Conservation (phyloP, 2,329 filamentous ascomycete species). For the Hypoxylon sp. region DNA sequence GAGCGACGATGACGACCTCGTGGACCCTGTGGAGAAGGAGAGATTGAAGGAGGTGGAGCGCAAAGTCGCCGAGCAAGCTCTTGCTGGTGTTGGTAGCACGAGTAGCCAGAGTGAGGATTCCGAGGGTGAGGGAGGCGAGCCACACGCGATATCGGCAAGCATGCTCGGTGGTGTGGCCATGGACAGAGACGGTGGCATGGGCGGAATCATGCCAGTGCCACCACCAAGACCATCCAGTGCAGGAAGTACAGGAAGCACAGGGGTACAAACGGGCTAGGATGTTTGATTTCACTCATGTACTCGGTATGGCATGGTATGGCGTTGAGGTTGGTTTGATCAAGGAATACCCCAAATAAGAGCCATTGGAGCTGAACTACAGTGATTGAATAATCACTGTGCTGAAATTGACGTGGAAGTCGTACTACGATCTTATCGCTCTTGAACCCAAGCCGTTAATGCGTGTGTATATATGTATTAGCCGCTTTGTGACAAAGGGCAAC, state of each 20-base stretch:
- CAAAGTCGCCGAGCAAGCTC: slow-evolving; percentile 60
- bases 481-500: neutral
- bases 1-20: slow-evolving; percentile 76
- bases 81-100: slow-evolving; percentile 52
- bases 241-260: slow-evolving; percentile 58
- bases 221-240: slow-evolving; percentile 59
- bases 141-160: slow-evolving; percentile 44
- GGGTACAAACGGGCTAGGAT: slow-evolving; percentile 49
- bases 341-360: slow-evolving; percentile 30
- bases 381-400: neutral
- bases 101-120: slow-evolving; percentile 56
- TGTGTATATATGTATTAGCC: neutral
- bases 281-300: neutral
- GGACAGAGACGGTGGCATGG: slow-evolving; percentile 55
- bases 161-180: slow-evolving; percentile 61
- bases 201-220: slow-evolving; percentile 53
- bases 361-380: neutral
- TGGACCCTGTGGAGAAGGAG: slow-evolving; percentile 73
- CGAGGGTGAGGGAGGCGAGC: slow-evolving; percentile 52
- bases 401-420: neutral
- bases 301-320: slow-evolving; percentile 23
- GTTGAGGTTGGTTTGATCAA: slow-evolving; percentile 35
- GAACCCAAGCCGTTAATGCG: neutral
- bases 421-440: neutral
- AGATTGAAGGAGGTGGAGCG: slow-evolving; percentile 66